These are phyloP conservation scores for Pichia norvegensis DNA, from an alignment of 1,139 yeast species.

Conservation along the genomic window DNA sequence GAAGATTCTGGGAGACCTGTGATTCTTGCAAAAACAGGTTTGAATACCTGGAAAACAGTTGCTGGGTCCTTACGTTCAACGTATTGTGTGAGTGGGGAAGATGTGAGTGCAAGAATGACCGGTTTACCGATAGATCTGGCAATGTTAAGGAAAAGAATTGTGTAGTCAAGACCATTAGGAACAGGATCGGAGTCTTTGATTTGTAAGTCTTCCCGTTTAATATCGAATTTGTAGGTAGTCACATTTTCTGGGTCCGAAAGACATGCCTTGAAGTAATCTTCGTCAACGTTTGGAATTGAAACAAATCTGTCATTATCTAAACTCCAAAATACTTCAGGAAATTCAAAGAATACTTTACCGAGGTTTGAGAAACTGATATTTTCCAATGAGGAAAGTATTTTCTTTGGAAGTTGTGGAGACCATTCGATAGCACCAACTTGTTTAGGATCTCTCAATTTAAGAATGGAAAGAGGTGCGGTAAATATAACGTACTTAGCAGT, in stretches of 20 bases:
- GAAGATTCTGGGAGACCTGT: slow-evolving; percentile 10
- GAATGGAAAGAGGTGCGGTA: slow-evolving; percentile 71
- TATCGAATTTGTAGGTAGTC: slow-evolving; percentile 4
- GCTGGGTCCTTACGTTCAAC: slow-evolving; percentile 32
- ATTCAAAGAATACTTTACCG: slow-evolving; percentile 73
- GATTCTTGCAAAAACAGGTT: slow-evolving; percentile 33
- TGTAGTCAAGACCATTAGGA: slow-evolving; percentile 13
- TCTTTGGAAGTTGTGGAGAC: slow-evolving; percentile 49
- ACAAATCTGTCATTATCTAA: slow-evolving; percentile 42
- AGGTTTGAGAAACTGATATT: slow-evolving; percentile 56
- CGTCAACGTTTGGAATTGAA: slow-evolving; percentile 36
- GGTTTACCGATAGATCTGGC: slow-evolving; percentile 36
- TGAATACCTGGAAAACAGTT: slow-evolving; percentile 35
- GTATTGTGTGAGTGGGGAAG: slow-evolving; percentile 60
- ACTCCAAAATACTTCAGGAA: slow-evolving; percentile 64
- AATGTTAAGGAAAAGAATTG: slow-evolving; percentile 41
- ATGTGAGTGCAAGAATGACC: slow-evolving; percentile 51
- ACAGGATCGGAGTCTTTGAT: slow-evolving; percentile 1
- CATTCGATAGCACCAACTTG: slow-evolving; percentile 46
- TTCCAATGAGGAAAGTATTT: slow-evolving; percentile 36
- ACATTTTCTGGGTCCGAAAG: slow-evolving; percentile 1
- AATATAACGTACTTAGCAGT: slow-evolving; percentile 51
- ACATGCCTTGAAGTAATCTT: slow-evolving; percentile 10
- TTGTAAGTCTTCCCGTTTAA: slow-evolving; percentile 7
- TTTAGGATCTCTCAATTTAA: slow-evolving; percentile 33